Conservation (phyloP, 352 stramenopile species). For the Globisporangium paddicum region DNA sequence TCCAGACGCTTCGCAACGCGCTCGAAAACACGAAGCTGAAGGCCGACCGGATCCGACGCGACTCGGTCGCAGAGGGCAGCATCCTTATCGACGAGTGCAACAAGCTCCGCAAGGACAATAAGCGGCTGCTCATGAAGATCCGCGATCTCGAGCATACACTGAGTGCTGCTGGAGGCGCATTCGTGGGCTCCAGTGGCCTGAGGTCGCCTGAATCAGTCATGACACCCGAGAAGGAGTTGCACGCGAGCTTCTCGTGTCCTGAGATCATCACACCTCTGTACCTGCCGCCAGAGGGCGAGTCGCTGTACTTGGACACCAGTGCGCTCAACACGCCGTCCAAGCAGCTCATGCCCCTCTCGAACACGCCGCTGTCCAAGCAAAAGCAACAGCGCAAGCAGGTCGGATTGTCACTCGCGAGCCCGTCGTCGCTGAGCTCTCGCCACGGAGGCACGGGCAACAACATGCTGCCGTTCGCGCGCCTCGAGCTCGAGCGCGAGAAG, state of each 20-base stretch:
- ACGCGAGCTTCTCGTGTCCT: conserved; percentile 30
- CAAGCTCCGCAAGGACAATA: conserved; percentile 71
- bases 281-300: conserved; percentile 16
- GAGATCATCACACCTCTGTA: conserved; percentile 20
- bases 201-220: conserved; percentile 1
- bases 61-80: conserved; percentile 73
- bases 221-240: conserved; percentile 11
- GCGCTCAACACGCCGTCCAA: conserved; percentile 11
- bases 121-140: conserved; percentile 52
- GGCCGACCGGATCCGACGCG: conserved; percentile 55
- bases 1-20: conserved; percentile 51
- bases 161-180: conserved; percentile 8
- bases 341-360: conserved; percentile 23
- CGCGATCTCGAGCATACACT: conserved; percentile 54
- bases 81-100: conserved; percentile 82
- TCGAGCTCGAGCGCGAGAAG: conserved; percentile 39
- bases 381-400: conserved; percentile 22
- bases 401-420: background rate
- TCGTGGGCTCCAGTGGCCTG: conserved; percentile 1
- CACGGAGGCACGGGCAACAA: conserved; percentile 9
- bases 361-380: conserved; percentile 23
- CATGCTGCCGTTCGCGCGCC: conserved; percentile 42
- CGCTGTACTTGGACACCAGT: conserved; percentile 14
- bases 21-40: conserved; percentile 71
- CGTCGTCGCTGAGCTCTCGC: conserved; percentile 5